A percentile compares a stretch with the other conserved stretches of the same genome.
These are phyloP conservation scores for Aureobasidium lini DNA, from an alignment of 2,329 filamentous ascomycete species.

Conservation along the genomic window DNA sequence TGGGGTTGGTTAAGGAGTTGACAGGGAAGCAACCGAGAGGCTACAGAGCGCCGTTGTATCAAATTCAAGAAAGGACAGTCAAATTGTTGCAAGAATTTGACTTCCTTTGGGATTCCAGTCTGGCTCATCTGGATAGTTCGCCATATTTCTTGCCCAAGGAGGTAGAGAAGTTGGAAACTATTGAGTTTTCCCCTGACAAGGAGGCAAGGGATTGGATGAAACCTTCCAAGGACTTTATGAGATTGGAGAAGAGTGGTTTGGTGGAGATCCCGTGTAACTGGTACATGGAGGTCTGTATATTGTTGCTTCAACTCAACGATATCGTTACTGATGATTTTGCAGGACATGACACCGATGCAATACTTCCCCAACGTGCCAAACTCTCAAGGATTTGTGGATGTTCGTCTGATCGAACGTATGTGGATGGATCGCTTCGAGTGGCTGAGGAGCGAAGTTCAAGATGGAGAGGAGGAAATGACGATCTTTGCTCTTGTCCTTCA, in stretches of 20 bases:
- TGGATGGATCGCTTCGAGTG: slow-evolving; percentile 55
- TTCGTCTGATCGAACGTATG: slow-evolving; percentile 50
- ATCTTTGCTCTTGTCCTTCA: slow-evolving; percentile 49
- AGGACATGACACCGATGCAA: slow-evolving; percentile 43
- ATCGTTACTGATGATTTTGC: not conserved
- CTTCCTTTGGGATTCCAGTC: slow-evolving; percentile 46
- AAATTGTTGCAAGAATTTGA: slow-evolving; percentile 40
- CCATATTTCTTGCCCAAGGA: slow-evolving; percentile 41
- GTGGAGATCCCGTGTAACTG: slow-evolving; percentile 45
- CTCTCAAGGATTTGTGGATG: slow-evolving; percentile 51
- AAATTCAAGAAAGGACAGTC: slow-evolving; percentile 43
- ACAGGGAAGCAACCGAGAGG: slow-evolving; percentile 41
- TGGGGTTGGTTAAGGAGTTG: slow-evolving; percentile 36
- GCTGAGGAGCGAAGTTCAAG: slow-evolving; percentile 35
- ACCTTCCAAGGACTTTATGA: slow-evolving; percentile 26
- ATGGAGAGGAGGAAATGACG: slow-evolving; percentile 28
- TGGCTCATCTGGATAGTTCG: slow-evolving; percentile 44
- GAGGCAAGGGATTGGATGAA: slow-evolving; percentile 41
- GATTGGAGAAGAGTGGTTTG: slow-evolving; percentile 24
- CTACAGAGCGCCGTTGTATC: slow-evolving; percentile 47
- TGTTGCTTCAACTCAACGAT: not conserved
- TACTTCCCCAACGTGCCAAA: slow-evolving; percentile 43
- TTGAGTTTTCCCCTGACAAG: slow-evolving; percentile 32
- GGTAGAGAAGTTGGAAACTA: slow-evolving; percentile 33
- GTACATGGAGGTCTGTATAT: slow-evolving; percentile 35